Evolutionary conservation across 2,329 filamentous ascomycete genomes (phyloP).

Genomic region (Fusarium duplospermum): DNA sequence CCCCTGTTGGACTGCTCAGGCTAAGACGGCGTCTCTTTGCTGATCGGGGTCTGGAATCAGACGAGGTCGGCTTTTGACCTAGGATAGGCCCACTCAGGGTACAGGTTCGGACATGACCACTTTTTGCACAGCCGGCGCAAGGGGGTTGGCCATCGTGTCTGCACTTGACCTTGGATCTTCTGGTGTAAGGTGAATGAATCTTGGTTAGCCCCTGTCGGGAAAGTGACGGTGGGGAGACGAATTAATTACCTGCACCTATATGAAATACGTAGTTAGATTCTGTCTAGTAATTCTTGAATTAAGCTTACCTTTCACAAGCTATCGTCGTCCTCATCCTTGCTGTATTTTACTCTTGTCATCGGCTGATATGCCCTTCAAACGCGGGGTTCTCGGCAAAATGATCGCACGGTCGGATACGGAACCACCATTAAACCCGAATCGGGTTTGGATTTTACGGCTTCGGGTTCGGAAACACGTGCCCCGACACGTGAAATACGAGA

Average conservation of each 20-base stretch:
- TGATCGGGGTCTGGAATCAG: not conserved
- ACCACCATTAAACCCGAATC: conserved; percentile 18
- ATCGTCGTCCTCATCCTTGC: conserved; percentile 39
- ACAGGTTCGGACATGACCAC: conserved; percentile 25
- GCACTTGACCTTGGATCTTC: conserved; percentile 43
- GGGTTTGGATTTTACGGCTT: conserved; percentile 13
- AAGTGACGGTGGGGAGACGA: not conserved
- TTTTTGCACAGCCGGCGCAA: conserved; percentile 39
- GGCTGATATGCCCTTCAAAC: not conserved
- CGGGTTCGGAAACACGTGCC: not conserved
- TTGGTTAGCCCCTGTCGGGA: not conserved
- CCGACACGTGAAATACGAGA: conserved; percentile 9
- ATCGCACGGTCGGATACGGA: not conserved
- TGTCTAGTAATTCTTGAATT: not conserved
- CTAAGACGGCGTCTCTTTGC: conserved; percentile 22
- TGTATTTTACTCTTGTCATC: conserved; percentile 2
- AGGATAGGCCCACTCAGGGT: conserved; percentile 30
- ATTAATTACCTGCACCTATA: conserved; percentile 39
- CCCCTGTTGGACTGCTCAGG: not conserved
- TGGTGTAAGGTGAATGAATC: conserved; percentile 2
- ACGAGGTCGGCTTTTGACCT: not conserved
- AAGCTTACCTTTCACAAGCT: conserved; percentile 38
- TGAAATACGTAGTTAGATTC: not conserved
- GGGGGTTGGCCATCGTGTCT: conserved; percentile 39
- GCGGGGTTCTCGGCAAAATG: conserved; percentile 20